Percentiles rank a stretch among this genome's conserved stretches.
Evolutionary conservation across 2,329 filamentous ascomycete genomes (phyloP).

Genomic region (Paracoccidioides lutzii): DNA sequence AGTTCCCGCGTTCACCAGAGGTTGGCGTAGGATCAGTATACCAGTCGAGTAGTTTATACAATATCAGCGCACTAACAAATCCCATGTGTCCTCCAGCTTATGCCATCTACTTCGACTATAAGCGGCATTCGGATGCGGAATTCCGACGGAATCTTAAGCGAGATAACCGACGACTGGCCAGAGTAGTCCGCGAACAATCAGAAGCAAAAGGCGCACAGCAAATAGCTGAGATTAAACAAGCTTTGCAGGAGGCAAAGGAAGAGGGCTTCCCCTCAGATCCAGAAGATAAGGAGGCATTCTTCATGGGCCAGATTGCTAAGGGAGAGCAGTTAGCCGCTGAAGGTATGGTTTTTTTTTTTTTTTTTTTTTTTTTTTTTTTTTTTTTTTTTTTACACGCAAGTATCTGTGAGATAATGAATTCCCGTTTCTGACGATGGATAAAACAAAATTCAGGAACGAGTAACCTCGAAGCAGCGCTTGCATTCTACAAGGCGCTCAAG

Average conservation of each 20-base stretch:
- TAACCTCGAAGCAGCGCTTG: constrained; percentile 68
- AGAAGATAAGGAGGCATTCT: constrained; percentile 90
- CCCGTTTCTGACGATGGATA: too few species aligned
- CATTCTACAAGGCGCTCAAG: constrained; percentile 97
- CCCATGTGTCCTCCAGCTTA: constrained; percentile 35
- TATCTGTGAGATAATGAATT: neutral
- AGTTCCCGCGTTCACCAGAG: neutral
- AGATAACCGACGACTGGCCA: constrained; percentile 35
- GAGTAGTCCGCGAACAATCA: constrained; percentile 36
- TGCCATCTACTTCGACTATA: constrained; percentile 55
- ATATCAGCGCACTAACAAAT: constrained; percentile 7
- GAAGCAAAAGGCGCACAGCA: constrained; percentile 35
- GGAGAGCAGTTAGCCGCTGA: constrained; percentile 58
- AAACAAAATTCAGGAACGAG: constrained; percentile 22
- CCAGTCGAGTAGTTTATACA: too few species aligned
- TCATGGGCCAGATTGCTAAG: constrained; percentile 86
- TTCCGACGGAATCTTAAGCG: constrained; percentile 47
- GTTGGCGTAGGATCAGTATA: too few species aligned
- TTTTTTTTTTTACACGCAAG: neutral
- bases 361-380: constrained; percentile 1
- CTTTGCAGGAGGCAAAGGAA: constrained; percentile 69
- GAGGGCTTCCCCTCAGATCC: constrained; percentile 84
- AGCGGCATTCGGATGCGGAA: constrained; percentile 48
- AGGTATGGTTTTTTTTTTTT: constrained; percentile 43
- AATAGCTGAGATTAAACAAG: constrained; percentile 56